A percentile compares a stretch with the other conserved stretches of the same genome.
phyloP scores from a whole-genome alignment of 2,329 filamentous ascomycete species.

The Verticillium albo-atrum region DNA sequence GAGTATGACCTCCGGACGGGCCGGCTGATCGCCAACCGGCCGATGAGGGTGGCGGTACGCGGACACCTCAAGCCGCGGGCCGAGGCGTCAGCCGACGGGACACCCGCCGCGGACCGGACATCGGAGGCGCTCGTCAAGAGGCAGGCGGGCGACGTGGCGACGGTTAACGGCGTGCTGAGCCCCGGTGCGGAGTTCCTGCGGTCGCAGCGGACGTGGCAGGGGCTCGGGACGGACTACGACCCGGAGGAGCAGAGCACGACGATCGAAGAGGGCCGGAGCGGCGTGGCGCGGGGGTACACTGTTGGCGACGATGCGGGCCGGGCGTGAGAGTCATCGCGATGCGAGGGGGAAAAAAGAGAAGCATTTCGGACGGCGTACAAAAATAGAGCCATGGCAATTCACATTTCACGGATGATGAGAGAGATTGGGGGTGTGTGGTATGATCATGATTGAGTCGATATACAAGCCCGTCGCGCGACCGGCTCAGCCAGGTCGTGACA shows the following conservation, averaged over 20 bases:
- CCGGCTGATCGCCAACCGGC: constrained; percentile 72
- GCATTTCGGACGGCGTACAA: constrained; percentile 7
- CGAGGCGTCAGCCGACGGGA: neutral
- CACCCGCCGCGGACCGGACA: neutral
- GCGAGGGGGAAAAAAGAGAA: neutral
- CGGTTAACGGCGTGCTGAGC: constrained; percentile 81
- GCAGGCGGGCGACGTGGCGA: constrained; percentile 62
- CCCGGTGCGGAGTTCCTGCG: constrained; percentile 86
- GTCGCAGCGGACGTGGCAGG: constrained; percentile 83
- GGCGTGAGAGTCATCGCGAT: constrained; percentile 18
- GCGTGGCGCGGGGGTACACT: constrained; percentile 83
- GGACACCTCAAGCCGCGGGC: neutral
- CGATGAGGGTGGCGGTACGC: constrained; percentile 52
- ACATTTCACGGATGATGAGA: neutral
- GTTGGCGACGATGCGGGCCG: constrained; percentile 55
- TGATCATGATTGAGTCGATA: neutral
- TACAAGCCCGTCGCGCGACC: neutral
- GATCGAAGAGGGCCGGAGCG: constrained; percentile 81
- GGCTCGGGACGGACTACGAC: constrained; percentile 81
- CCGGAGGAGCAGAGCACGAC: constrained; percentile 54
- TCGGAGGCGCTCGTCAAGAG: constrained; percentile 58
- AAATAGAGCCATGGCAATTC: constrained; percentile 1
- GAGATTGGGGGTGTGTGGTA: neutral
- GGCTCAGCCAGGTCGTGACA: neutral
- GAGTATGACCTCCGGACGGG: constrained; percentile 92